Evolutionary conservation across 2,329 filamentous ascomycete genomes (phyloP), one percentile per base, ranked within the genome.

Genomic region (Penicillium concentricum): DNA sequence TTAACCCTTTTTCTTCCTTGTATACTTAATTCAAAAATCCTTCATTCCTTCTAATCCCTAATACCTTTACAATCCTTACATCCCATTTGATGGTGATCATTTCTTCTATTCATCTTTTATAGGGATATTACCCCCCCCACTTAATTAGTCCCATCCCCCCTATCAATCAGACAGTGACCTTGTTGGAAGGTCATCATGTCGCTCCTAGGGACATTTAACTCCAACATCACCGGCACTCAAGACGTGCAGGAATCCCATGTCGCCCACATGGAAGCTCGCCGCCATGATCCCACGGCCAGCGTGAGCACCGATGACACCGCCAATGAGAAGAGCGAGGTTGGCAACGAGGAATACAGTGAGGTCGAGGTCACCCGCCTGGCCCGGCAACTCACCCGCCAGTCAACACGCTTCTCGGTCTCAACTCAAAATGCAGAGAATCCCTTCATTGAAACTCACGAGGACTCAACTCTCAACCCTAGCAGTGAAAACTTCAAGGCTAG

Each of bases 401-500:
- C 74, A 7, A 73, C 72, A 12, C 67, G 64, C 15, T 68, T 59
- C 49, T 71, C 69, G 5, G 35, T 57, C 22, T 59, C 49, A 22
- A 58, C 56, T 20, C 26, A 55, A 15, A 64, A 68, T 18, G 63
- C 62, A 16, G 69, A 69, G 51, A 76, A 76, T 54, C 67, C 72
- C 1, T 76, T 76, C 51, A 48, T 72, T n/a, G 71, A 71, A 9
- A 56, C 61, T 13, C 61, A 64, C 20, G 68, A 72, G 46, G 69
- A 72, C 12, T 72, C 71, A 2, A 67, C 67, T 1, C 65, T 83
- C 38, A 78, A 83, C 54, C 81, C 81, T 2, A 61, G 63, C 38
- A 75, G 72, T 38, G 65, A 72, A 13, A 72, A 77, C 22, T 82
- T 82, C 67, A 74, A 75, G 44, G 70, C 78, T 5, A 74, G 73